Conservation (phyloP, 2,329 filamentous ascomycete genomes). For the Rhynchosporium secalis region DNA sequence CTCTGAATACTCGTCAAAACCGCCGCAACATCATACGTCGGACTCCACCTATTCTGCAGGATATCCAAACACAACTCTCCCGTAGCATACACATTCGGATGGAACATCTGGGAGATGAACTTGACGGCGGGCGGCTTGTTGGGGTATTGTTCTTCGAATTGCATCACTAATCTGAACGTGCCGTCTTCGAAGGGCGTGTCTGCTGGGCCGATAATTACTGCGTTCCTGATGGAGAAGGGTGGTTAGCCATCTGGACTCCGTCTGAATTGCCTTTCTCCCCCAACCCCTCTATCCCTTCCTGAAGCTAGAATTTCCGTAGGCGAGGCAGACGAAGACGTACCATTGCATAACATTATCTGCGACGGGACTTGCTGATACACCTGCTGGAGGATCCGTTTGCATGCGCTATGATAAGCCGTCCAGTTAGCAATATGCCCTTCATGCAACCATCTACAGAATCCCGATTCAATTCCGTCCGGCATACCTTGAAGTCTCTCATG, state of each 20-base stretch:
- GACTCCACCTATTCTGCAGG: slow-evolving; percentile 96
- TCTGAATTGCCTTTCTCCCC: not conserved
- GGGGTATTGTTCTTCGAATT: slow-evolving; percentile 98
- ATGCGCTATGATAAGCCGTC: slow-evolving; percentile 68
- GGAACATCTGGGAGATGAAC: slow-evolving; percentile 99
- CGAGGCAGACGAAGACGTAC: slow-evolving; percentile 48
- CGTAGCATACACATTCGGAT: slow-evolving; percentile 96
- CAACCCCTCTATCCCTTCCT: not conserved
- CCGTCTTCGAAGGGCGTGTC: slow-evolving; percentile 98
- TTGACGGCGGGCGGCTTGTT: slow-evolving; percentile 98
- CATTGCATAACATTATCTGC: slow-evolving; percentile 98
- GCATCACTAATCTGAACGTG: slow-evolving; percentile 96
- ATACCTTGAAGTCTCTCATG: slow-evolving; percentile 99
- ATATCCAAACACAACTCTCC: slow-evolving; percentile 97
- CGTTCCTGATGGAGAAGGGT: slow-evolving; percentile 67
- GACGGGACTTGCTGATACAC: slow-evolving; percentile 93
- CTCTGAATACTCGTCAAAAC: slow-evolving; percentile 98
- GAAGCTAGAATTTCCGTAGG: not conserved
- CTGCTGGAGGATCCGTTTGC: slow-evolving; percentile 97
- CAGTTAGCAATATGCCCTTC: slow-evolving; percentile 22
- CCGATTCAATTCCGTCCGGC: slow-evolving; percentile 37
- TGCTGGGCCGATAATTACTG: slow-evolving; percentile 94
- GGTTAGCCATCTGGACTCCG: slow-evolving; percentile 9
- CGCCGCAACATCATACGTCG: slow-evolving; percentile 96
- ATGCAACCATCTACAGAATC: slow-evolving; percentile 17